A percentile compares a stretch with the other conserved stretches of the same genome.
Evolutionary conservation across 768 basidiomycete species (phyloP).

Genomic region (Omphalotus guepiniiformis): DNA sequence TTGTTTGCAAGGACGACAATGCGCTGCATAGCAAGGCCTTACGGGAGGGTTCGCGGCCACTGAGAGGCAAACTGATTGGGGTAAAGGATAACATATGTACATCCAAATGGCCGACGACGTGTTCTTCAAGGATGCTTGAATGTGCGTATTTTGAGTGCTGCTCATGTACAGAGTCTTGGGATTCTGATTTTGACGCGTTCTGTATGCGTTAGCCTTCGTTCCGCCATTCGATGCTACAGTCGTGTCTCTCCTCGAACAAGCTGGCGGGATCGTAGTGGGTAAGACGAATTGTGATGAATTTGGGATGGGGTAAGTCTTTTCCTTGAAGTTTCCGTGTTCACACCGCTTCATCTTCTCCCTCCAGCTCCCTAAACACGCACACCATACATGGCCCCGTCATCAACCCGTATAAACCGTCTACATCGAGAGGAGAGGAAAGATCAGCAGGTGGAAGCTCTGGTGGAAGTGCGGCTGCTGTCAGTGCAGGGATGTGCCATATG

Average conservation of each 20-base stretch:
- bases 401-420: slow-evolving; percentile 75
- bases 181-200: not conserved
- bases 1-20: no score
- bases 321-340: slow-evolving; percentile 1
- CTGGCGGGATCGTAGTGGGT: slow-evolving; percentile 72
- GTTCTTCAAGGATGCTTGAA: slow-evolving; percentile 71
- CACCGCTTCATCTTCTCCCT: no score
- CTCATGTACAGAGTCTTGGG: no score
- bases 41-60: no score
- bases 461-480: slow-evolving; percentile 92
- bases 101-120: slow-evolving; percentile 55
- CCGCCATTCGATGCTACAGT: slow-evolving; percentile 89
- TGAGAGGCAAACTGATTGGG: slow-evolving; percentile 51
- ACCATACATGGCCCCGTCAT: slow-evolving; percentile 72
- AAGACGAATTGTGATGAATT: slow-evolving; percentile 98
- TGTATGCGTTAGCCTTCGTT: slow-evolving; percentile 47
- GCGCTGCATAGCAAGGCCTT: no score
- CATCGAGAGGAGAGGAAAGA: slow-evolving; percentile 39
- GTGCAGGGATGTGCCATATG: slow-evolving; percentile 79
- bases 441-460: slow-evolving; percentile 93
- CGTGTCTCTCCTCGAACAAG: slow-evolving; percentile 52
- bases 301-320: slow-evolving; percentile 82
- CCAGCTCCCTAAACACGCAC: slow-evolving; percentile 74
- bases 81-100: slow-evolving; percentile 91
- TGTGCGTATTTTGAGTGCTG: no score